Base-by-base conservation (phyloP, 2,329 filamentous ascomycete species). In the Bimuria novae-zelandiae region DNA sequence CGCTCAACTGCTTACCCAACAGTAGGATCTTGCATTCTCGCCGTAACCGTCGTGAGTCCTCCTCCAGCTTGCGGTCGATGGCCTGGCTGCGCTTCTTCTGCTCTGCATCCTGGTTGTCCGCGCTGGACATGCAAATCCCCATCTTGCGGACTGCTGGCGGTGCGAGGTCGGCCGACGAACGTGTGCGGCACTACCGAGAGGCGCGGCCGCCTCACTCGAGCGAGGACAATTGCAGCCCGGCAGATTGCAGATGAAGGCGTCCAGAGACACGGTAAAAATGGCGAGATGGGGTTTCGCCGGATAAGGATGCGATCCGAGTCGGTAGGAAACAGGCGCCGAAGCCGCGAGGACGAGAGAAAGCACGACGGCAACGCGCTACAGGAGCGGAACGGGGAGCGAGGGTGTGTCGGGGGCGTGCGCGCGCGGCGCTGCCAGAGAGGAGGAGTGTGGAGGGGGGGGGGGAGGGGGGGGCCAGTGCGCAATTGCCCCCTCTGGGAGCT, bases 11-110 rank as follows among this genome's bases (percentile, higher is more conserved):
- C 85, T 61, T 85, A 97, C 94, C 94, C 67, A 99, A 82, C 49
- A 99, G 81, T 56, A 99, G 79, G 64, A 99, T 97, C 80, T 99
- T 99, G 90, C 94, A 97, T 89, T 99, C 94, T 80, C 92, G 85
- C 74, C 92, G 87, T 80, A 97, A 81, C 75, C 89, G 85, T 76
- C 90, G 91, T 47, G 92, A 95, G 76, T 99, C 94, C 74, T 97
- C 93, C 75, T 97, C 93, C 57, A 99, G 82, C 68, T 85, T 88
- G 76, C 89, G 89, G 78, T 99, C 94, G 72, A 99, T 99, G 75
- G 89, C 89, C 78, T 97, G 92, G 76, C 92, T 97, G 77, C 89
- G 87, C 82, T 97, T 96, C 84, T 94, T 96, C 82, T 92, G 88
- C 73, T 96, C 92, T 74, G 83, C 85, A 79, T 95, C 91, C 74